phyloP scores from a whole-genome alignment of 345 rosid genomes.

The Syzygium jambos region DNA sequence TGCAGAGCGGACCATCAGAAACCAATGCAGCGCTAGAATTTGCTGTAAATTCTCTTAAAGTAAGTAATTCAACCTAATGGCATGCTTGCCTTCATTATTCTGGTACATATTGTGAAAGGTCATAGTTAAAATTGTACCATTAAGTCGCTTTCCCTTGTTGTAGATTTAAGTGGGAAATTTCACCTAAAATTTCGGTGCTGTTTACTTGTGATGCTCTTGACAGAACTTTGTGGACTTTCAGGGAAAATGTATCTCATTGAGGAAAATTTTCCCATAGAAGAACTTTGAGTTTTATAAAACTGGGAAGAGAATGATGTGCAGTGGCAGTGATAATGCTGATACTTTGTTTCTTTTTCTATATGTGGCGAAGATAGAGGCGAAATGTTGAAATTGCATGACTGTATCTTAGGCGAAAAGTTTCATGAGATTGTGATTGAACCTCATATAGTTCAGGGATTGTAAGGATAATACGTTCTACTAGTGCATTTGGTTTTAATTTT shows the following conservation, averaged over 20 bases:
- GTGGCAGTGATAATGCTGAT: neutral
- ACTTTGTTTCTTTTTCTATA: neutral
- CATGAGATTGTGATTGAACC: neutral
- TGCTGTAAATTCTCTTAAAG: conserved; percentile 74
- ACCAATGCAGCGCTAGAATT: conserved; percentile 94
- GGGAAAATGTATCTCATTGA: neutral
- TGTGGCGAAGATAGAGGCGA: neutral
- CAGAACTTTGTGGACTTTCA: neutral
- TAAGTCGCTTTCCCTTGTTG: neutral
- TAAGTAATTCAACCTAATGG: conserved; percentile 19
- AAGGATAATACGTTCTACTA: neutral
- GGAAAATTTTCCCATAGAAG: neutral
- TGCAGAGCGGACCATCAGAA: conserved; percentile 85
- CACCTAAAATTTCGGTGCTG: neutral
- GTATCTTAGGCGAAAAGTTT: neutral
- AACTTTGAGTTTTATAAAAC: neutral
- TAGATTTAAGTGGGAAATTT: neutral
- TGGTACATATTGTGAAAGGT: neutral
- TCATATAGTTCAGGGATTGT: neutral
- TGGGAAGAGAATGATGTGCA: neutral
- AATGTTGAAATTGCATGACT: neutral
- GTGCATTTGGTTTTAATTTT: neutral
- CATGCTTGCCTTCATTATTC: neutral
- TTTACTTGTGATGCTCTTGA: neutral
- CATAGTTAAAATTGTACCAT: neutral